phyloP scores from a whole-genome alignment of 768 basidiomycete genomes.

The Sistotremastrum niveocremeum region DNA sequence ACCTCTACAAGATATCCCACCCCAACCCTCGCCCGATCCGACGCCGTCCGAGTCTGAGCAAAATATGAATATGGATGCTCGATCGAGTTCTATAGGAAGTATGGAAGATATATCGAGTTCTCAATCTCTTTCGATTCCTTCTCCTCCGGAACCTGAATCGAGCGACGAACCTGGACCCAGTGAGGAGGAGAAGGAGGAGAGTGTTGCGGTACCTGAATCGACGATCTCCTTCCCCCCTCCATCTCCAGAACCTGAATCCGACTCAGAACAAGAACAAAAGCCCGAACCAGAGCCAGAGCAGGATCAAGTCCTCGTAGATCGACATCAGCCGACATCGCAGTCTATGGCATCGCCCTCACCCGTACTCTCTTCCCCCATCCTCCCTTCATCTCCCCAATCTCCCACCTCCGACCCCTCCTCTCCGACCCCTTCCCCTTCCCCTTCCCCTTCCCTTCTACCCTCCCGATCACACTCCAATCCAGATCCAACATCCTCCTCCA shows the following conservation, averaged over 20 bases:
- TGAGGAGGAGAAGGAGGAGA: constrained; percentile 1
- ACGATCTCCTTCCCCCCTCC: constrained; percentile 5
- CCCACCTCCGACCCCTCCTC: neutral
- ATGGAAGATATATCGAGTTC: neutral
- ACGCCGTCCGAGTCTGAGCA: neutral
- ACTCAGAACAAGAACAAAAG: neutral
- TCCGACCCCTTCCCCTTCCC: neutral
- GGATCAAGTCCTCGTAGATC: neutral
- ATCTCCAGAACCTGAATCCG: neutral
- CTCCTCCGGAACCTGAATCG: constrained; percentile 28
- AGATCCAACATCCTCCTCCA: constrained; percentile 4
- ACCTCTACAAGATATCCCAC: constrained; percentile 4
- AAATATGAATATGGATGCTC: neutral
- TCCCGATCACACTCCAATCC: constrained; percentile 4
- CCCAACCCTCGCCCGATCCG: neutral
- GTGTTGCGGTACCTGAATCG: neutral
- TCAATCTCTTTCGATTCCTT: neutral
- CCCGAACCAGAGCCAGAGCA: neutral
- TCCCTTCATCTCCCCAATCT: neutral
- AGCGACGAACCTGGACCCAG: constrained; percentile 21
- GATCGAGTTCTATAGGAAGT: neutral
- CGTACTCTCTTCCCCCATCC: too few species aligned
- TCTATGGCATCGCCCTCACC: neutral
- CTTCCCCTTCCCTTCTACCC: constrained; percentile 1
- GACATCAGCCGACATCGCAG: neutral